Conservation (phyloP, 148 eudicot genomes). For the Selenicereus undatus region DNA sequence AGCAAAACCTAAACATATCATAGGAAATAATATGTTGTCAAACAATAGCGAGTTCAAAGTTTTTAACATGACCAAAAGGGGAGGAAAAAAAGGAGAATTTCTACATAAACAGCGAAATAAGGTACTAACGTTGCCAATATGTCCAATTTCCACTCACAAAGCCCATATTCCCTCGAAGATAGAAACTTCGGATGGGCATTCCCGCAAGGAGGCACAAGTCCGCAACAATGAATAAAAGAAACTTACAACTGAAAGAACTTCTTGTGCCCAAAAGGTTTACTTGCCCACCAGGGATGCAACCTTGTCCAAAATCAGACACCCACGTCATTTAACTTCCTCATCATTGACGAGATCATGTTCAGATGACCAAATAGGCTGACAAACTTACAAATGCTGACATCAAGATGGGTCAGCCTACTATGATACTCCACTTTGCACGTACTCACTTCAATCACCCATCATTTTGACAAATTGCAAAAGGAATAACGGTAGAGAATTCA, state of each 20-base stretch:
- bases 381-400: not conserved
- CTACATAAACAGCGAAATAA: not conserved
- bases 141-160: not conserved
- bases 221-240: not conserved
- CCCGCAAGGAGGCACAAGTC: conserved; percentile 1
- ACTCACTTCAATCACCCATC: not conserved
- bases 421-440: not conserved
- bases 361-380: conserved; percentile 2
- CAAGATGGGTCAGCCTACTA: not conserved
- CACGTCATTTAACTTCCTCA: not conserved
- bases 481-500: not conserved
- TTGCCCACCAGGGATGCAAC: not conserved
- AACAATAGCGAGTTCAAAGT: not conserved
- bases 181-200: not conserved
- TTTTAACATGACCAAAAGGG: not conserved
- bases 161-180: not conserved
- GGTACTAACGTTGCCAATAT: conserved; percentile 3
- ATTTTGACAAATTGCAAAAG: not conserved
- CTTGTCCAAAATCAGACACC: not conserved
- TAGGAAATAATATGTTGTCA: conserved; percentile 6
- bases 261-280: not conserved
- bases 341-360: not conserved
- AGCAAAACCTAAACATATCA: conserved; percentile 10
- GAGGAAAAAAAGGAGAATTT: not conserved
- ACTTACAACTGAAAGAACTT: not conserved